Evolutionary conservation across 371 early-diverging fungal genomes (phyloP), one percentile per base, ranked within the genome.

Genomic region (Syncephalastrum racemosum): DNA sequence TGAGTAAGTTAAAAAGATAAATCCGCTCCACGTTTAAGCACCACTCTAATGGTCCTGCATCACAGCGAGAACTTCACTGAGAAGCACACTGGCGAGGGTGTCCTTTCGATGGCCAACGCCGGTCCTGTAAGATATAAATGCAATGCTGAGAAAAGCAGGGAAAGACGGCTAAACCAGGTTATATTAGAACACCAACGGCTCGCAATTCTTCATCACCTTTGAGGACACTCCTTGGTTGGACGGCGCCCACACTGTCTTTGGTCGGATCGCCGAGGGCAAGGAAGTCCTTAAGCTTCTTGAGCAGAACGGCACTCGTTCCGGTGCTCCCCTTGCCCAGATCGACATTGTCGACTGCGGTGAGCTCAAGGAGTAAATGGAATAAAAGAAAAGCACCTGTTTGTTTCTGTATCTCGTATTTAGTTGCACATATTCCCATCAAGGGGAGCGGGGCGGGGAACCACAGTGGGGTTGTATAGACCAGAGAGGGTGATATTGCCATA

Each of bases 51-150:
- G 36, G 36, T 10, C 36, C 36, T 31, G 10, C 0, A 31, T 10
- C 56, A 43, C 70, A 90, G 94, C 75, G 99, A 99, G 79, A 97
- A 95, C 86, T 99, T 99, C 70, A 79, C 64, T 24, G 74, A 91
- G 54, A 93, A 95, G 75, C 98, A 99, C 81, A 80, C 76, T 25
- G 86, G 80, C 39, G 51, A 75, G 62, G 94, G 94, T 53, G 53
- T 91, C 42, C 79, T 98, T 63, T 94, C 95, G 36, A 99, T 99
- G 99, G 99, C 99, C 50, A 99, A 98, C 70, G 82, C 92, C 59
- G 99, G 98, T 20, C 86, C 82, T 24, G 79, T 73, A 79, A 63
- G 77, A 20, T 14, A 5, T 10, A 55, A n/a, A 16, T 2, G 8
- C n/a, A 7, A 24, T 27, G 18, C 10, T 15, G 6, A 2, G 5